phyloP scores from a whole-genome alignment of 2,329 filamentous ascomycete species.

The Blastomyces silverae region DNA sequence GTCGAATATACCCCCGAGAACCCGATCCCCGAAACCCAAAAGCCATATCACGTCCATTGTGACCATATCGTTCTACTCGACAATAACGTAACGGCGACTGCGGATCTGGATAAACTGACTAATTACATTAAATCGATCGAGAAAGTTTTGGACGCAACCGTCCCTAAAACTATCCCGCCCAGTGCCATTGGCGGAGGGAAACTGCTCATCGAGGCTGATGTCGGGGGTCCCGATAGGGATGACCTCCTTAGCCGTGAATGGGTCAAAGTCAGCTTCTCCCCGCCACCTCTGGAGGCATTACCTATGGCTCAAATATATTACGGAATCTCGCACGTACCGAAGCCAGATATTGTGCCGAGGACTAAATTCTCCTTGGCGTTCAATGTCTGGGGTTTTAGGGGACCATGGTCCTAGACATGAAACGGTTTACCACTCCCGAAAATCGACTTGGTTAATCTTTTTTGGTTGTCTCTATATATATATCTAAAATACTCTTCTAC shows the following conservation, averaged over 20 bases:
- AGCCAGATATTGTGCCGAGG: constrained; percentile 11
- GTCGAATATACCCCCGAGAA: constrained; percentile 7
- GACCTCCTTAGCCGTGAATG: constrained; percentile 9
- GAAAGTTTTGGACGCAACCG: not conserved
- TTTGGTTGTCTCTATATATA: not conserved
- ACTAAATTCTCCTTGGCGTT: constrained; percentile 11
- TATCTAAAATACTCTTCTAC: not conserved
- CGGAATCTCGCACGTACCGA: not conserved
- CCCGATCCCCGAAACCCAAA: constrained; percentile 1
- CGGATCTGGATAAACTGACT: not conserved
- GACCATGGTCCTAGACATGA: not conserved
- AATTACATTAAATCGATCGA: constrained; percentile 14
- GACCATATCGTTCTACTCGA: constrained; percentile 13
- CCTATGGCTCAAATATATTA: constrained; percentile 14
- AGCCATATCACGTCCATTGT: constrained; percentile 13
- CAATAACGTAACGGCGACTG: constrained; percentile 4
- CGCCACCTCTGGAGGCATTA: constrained; percentile 8
- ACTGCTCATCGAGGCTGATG: constrained; percentile 13
- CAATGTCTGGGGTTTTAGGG: constrained; percentile 13
- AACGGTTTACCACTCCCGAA: not conserved
- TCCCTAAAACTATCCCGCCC: constrained; percentile 13
- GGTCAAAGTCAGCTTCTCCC: constrained; percentile 10
- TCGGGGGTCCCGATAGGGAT: constrained; percentile 12
- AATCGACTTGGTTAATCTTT: not conserved
- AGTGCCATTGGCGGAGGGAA: constrained; percentile 10